A percentile compares a stretch with the other conserved stretches of the same genome.
These are phyloP conservation scores for Ziziphus jujuba DNA, from an alignment of 306 rosid genomes.

Conservation along the genomic window DNA sequence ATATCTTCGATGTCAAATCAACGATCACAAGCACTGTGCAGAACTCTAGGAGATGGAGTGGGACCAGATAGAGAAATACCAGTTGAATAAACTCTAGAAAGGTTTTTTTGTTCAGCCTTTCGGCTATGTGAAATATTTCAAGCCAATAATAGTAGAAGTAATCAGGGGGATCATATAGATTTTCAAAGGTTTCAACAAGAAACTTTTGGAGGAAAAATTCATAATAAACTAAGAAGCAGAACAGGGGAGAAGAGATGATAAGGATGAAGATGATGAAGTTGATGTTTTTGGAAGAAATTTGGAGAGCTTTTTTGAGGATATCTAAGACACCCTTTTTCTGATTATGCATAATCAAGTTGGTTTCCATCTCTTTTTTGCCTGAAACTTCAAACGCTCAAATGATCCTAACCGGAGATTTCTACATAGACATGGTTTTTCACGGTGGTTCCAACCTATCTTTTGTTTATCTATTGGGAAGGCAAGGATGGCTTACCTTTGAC, in stretches of 20 bases:
- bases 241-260: slow-evolving; percentile 48
- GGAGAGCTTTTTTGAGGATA: too few relatives aligned
- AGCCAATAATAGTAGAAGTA: background rate
- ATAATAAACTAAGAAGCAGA: slow-evolving; percentile 41
- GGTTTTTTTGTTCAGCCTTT: background rate
- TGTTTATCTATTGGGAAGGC: too few relatives aligned
- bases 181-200: slow-evolving; percentile 20
- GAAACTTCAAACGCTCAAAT: too few relatives aligned
- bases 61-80: slow-evolving; percentile 20
- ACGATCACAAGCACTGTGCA: slow-evolving; percentile 7
- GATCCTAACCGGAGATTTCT: too few relatives aligned
- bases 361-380: slow-evolving; percentile 19
- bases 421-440: too few relatives aligned
- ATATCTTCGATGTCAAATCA: slow-evolving; percentile 17
- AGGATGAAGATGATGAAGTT: too few relatives aligned
- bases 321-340: slow-evolving; percentile 34
- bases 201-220: slow-evolving; percentile 38
- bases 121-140: background rate
- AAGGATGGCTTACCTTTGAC: too few relatives aligned
- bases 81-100: slow-evolving; percentile 7
- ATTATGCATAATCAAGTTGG: slow-evolving; percentile 31
- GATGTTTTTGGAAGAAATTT: too few relatives aligned
- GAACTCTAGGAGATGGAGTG: slow-evolving; percentile 27
- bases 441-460: too few relatives aligned
- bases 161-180: slow-evolving; percentile 14